Conservation (phyloP, 2,329 filamentous ascomycete species). For the Beauveria sp. region DNA sequence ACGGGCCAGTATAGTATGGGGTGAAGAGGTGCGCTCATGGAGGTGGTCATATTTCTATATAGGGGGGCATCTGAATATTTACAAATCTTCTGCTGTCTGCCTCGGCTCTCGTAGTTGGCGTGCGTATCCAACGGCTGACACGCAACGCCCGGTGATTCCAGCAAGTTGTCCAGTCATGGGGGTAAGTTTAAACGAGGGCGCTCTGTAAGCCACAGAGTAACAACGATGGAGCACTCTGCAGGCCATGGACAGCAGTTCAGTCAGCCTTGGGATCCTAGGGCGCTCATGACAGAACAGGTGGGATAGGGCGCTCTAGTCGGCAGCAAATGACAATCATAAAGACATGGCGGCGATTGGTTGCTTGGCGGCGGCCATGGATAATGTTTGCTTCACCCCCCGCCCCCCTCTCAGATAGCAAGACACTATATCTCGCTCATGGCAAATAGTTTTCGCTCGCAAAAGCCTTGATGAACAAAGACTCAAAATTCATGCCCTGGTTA, state of each 20-base stretch:
- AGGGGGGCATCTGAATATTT: background rate
- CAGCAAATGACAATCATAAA: background rate
- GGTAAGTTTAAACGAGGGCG: background rate
- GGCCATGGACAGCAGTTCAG: background rate
- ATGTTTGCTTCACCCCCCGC: background rate
- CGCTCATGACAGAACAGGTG: background rate
- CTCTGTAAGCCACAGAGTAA: background rate
- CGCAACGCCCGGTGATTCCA: background rate
- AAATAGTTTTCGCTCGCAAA: background rate
- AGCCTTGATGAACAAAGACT: background rate
- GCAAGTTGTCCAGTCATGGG: background rate
- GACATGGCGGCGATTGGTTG: background rate
- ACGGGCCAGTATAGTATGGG: background rate
- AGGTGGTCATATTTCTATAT: background rate
- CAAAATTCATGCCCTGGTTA: background rate
- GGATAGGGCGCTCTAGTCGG: background rate
- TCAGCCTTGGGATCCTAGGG: background rate
- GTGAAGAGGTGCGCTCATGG: background rate
- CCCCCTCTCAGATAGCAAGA: background rate
- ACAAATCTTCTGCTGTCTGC: background rate
- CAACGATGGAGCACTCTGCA: background rate
- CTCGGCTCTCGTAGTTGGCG: background rate
- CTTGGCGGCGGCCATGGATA: background rate
- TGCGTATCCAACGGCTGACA: background rate
- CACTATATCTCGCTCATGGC: background rate